These are phyloP conservation scores for Filosporella fistucella DNA, from an alignment of 495 filamentous ascomycete species.

Conservation along the genomic window DNA sequence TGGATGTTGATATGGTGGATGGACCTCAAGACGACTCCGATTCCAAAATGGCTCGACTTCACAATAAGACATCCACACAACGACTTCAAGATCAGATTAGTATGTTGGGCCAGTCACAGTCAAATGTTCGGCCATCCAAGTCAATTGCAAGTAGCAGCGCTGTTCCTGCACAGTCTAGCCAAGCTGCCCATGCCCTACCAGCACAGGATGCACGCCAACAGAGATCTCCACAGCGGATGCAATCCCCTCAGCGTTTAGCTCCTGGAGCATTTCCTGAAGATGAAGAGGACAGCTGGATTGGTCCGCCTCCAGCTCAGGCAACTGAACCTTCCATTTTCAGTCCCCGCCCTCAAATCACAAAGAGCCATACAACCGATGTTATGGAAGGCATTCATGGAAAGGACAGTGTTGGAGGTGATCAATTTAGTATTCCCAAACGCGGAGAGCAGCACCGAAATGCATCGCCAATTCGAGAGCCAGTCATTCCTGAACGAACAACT, in stretches of 20 bases:
- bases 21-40: conserved; percentile 27
- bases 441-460: conserved; percentile 24
- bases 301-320: conserved; percentile 44
- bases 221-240: conserved; percentile 2
- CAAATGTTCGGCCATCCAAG: conserved; percentile 58
- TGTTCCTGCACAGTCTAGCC: conserved; percentile 5
- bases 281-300: conserved; percentile 85
- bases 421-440: conserved; percentile 36
- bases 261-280: conserved; percentile 55
- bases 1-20: conserved; percentile 57
- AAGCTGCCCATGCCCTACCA: background rate
- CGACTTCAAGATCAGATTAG: conserved; percentile 88
- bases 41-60: conserved; percentile 43
- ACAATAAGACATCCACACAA: conserved; percentile 89
- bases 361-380: conserved; percentile 53
- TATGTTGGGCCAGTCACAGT: conserved; percentile 80
- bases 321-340: conserved; percentile 30
- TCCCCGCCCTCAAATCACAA: conserved; percentile 44
- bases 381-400: conserved; percentile 51
- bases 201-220: conserved; percentile 4
- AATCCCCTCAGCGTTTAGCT: conserved; percentile 15
- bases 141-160: conserved; percentile 51
- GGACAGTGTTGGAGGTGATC: conserved; percentile 31
- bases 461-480: conserved; percentile 36
- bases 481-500: conserved; percentile 29